Conservation (phyloP, 1,139 yeast species). For the Pneumocystis jirovecii region DNA sequence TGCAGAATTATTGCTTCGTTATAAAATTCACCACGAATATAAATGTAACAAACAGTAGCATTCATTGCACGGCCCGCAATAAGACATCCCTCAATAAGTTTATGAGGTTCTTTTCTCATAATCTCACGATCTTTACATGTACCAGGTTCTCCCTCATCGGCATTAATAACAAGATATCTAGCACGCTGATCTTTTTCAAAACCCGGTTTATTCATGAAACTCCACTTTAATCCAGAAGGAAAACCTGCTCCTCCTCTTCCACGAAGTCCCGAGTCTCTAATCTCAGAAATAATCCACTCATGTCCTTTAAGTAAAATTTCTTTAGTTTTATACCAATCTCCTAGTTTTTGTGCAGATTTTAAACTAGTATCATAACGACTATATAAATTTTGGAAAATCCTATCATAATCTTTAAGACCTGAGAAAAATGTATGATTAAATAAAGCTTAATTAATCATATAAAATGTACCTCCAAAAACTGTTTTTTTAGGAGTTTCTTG, state of each 20-base stretch:
- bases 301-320: slow-evolving; percentile 71
- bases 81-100: slow-evolving; percentile 74
- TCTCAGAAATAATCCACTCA: slow-evolving; percentile 47
- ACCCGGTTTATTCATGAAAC: slow-evolving; percentile 87
- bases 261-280: slow-evolving; percentile 69
- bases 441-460: background rate
- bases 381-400: slow-evolving; percentile 72
- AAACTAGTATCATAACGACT: slow-evolving; percentile 60
- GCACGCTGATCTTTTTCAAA: slow-evolving; percentile 84
- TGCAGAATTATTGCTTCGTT: slow-evolving; percentile 61
- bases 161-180: slow-evolving; percentile 72
- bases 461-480: background rate
- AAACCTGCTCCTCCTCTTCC: slow-evolving; percentile 93
- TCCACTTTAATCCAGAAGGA: slow-evolving; percentile 83
- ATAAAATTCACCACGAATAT: slow-evolving; percentile 78
- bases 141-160: slow-evolving; percentile 91
- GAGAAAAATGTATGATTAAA: background rate
- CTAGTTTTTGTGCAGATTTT: slow-evolving; percentile 60
- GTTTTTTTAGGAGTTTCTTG: background rate
- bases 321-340: slow-evolving; percentile 84
- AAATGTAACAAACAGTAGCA: slow-evolving; percentile 81
- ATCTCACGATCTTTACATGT: slow-evolving; percentile 85
- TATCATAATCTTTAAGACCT: slow-evolving; percentile 52
- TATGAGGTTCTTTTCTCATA: slow-evolving; percentile 79
- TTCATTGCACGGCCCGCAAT: slow-evolving; percentile 84